Evolutionary conservation across 106 monocot genomes (phyloP).

Genomic region (Gastrodia elata): DNA sequence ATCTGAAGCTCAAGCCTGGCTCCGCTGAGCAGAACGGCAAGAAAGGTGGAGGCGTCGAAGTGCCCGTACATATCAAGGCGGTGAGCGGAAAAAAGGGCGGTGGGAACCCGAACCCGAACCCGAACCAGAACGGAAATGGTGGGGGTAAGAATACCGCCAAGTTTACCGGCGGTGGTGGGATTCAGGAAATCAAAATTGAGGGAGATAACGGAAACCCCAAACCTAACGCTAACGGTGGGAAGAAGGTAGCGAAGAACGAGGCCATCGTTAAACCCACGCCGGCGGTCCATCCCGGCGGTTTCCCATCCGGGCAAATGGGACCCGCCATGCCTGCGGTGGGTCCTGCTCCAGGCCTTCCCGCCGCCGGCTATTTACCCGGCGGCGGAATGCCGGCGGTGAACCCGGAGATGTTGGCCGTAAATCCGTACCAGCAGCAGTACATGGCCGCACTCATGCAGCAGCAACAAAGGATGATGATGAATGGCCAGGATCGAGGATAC

Average conservation of each 20-base stretch:
- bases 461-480: slow-evolving; percentile 54
- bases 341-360: slow-evolving; percentile 21
- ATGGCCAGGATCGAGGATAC: slow-evolving; percentile 23
- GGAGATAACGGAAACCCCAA: slow-evolving; percentile 9
- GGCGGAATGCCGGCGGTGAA: slow-evolving; percentile 6
- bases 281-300: neutral
- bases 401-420: slow-evolving; percentile 18
- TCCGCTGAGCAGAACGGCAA: slow-evolving; percentile 16
- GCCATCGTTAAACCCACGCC: neutral
- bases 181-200: slow-evolving; percentile 9
- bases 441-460: slow-evolving; percentile 21
- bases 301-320: slow-evolving; percentile 7
- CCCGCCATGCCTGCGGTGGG: slow-evolving; percentile 20
- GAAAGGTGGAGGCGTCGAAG: slow-evolving; percentile 15
- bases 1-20: slow-evolving; percentile 31
- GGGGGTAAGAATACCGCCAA: slow-evolving; percentile 8
- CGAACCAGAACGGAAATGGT: neutral
- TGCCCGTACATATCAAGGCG: slow-evolving; percentile 26
- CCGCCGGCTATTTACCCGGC: slow-evolving; percentile 27
- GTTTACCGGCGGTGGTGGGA: slow-evolving; percentile 7
- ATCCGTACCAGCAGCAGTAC: slow-evolving; percentile 38
- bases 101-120: neutral
- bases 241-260: slow-evolving; percentile 14
- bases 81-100: slow-evolving; percentile 15
- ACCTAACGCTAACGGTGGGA: slow-evolving; percentile 2